Evolutionary conservation across 331 rosid genomes (phyloP).

Genomic region (Phaseolus coccineus): DNA sequence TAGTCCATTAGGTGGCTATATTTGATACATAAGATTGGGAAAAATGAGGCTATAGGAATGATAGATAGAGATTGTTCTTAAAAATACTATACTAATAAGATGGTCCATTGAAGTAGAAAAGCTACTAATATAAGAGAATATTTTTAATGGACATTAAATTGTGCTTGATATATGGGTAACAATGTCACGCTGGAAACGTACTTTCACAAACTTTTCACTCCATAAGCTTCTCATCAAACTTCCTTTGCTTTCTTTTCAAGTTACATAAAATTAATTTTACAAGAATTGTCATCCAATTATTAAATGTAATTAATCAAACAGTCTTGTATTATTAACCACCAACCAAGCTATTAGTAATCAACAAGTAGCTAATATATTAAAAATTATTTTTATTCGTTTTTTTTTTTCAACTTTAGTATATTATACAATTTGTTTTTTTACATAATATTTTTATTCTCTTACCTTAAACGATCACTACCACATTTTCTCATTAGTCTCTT

Average conservation of each 20-base stretch:
- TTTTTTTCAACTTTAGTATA: no score
- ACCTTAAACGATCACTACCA: no score
- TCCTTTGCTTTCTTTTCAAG: not conserved
- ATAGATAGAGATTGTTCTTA: not conserved
- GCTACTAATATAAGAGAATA: slow-evolving; percentile 1
- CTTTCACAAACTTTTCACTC: not conserved
- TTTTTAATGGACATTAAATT: not conserved
- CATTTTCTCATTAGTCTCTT: no score
- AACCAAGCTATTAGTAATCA: not conserved
- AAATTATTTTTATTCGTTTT: not conserved
- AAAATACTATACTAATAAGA: not conserved
- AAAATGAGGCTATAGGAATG: not conserved
- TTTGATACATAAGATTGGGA: not conserved
- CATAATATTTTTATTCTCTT: no score
- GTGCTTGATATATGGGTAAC: not conserved
- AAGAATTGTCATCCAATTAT: not conserved
- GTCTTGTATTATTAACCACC: not conserved
- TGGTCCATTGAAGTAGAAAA: not conserved
- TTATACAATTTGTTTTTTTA: no score
- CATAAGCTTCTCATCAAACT: not conserved
- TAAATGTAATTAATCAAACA: not conserved
- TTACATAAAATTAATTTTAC: not conserved
- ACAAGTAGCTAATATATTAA: not conserved
- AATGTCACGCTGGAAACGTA: not conserved
- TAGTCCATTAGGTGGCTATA: not conserved